phyloP scores from a whole-genome alignment of 805 yeast genomes.

The Diddensiella caesifluorescens region DNA sequence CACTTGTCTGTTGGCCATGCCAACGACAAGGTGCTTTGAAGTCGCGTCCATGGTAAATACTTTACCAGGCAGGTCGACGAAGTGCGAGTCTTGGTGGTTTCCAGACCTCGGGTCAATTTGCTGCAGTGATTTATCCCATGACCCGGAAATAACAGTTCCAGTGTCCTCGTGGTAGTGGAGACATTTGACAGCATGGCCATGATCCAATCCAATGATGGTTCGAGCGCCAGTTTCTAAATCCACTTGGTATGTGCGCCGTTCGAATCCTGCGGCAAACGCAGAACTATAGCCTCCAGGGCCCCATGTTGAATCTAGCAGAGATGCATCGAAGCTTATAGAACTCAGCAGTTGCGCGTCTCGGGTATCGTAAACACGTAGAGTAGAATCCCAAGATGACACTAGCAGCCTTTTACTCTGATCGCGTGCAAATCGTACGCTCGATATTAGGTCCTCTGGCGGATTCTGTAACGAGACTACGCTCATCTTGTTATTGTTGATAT shows the following conservation, averaged over 20 bases:
- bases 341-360: conserved; percentile 13
- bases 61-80: conserved; percentile 39
- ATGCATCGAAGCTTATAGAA: conserved; percentile 29
- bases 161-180: conserved; percentile 28
- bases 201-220: conserved; percentile 30
- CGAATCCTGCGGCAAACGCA: conserved; percentile 47
- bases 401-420: conserved; percentile 35
- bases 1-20: conserved; percentile 47
- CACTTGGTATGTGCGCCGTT: conserved; percentile 48
- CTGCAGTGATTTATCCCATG: conserved; percentile 55
- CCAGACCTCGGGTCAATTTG: conserved; percentile 41
- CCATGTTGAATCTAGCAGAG: conserved; percentile 30
- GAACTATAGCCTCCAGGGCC: conserved; percentile 19
- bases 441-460: conserved; percentile 38
- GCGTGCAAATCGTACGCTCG: conserved; percentile 40
- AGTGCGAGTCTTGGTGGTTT: conserved; percentile 16
- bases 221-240: conserved; percentile 44
- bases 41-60: conserved; percentile 59
- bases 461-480: conserved; percentile 11
- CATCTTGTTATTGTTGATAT: too few relatives aligned
- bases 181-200: conserved; percentile 39
- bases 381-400: conserved; percentile 56
- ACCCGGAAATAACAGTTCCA: conserved; percentile 45
- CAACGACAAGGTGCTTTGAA: conserved; percentile 44
- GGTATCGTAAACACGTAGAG: conserved; percentile 40